Evolutionary conservation across 805 yeast genomes (phyloP), one percentile per base, ranked within the genome.

Genomic region (Pichia manshurica): DNA sequence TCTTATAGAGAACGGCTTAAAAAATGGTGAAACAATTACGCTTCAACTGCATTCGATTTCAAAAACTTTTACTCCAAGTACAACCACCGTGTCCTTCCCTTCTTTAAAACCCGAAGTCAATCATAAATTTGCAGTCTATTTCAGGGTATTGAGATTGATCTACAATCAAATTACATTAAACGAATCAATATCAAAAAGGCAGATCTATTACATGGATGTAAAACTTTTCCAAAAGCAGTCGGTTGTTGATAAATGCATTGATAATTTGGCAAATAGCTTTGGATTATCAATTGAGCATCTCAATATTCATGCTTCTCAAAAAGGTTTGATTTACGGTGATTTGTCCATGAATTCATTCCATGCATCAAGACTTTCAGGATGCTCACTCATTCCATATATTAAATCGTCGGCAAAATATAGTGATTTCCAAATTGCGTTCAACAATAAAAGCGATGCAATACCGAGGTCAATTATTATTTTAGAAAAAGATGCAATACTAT

Each of bases 121-220:
- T 38, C 10, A 40, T 15, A 54, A 53, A 28, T 63, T 63, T 42
- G 54, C 50, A 1, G 53, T 58, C 21, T 56, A 56, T 36, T 45
- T 61, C n/a, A 52, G 54, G 23, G 49, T 58, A 2, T 31, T 63
- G 23, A 51, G 58, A 13, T 35, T 59, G 4, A 44, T 63, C 10
- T 39, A 48, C 33, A 47, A 50, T 5, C 58, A 54, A 29, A 17
- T 61, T 2, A 12, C 16, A 5, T 5, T 16, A 0, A 40, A 44
- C 3, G 35, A 44, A 2, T 45, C 46, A 17, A 66, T 74, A 1
- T 71, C 86, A 1, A 69, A 70, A 45, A 64, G 89, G 51, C 87
- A 82, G 53, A 48, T 82, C 0, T 82, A 68, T 63, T 82, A 82
- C 59, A 69, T 68, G 43, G 81, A 81, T 56, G 84, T 79, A 2